These are phyloP conservation scores for Melaleuca alternifolia DNA, from an alignment of 345 rosid species.

Conservation along the genomic window DNA sequence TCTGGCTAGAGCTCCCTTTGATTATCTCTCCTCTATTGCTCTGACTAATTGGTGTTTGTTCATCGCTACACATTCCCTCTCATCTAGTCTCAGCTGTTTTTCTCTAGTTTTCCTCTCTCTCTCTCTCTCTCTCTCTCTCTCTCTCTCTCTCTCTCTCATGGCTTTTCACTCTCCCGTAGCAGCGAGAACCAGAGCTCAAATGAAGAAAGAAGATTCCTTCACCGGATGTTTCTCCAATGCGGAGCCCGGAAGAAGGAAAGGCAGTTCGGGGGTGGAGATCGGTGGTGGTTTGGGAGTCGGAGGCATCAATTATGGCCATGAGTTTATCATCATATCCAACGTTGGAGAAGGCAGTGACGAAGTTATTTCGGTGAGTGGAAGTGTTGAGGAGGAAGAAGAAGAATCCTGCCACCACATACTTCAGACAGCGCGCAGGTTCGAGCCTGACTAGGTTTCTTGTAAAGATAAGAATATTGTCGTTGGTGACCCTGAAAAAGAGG, in stretches of 20 bases:
- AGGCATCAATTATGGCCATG: neutral
- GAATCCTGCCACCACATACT: neutral
- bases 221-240: neutral
- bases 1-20: neutral
- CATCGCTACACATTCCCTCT: neutral
- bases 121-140: too few species aligned
- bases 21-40: neutral
- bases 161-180: neutral
- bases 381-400: neutral
- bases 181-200: neutral
- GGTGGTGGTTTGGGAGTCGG: neutral
- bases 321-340: neutral
- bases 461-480: neutral
- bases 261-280: neutral
- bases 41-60: neutral
- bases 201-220: neutral
- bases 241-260: neutral
- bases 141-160: neutral
- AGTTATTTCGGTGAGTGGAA: neutral
- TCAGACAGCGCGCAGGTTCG: neutral
- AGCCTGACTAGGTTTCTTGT: neutral
- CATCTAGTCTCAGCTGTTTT: neutral
- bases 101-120: neutral
- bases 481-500: too few species aligned
- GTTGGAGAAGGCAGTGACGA: neutral